Conservation (phyloP, 2,329 filamentous ascomycete genomes). For the Trichoderma pleuroti region DNA sequence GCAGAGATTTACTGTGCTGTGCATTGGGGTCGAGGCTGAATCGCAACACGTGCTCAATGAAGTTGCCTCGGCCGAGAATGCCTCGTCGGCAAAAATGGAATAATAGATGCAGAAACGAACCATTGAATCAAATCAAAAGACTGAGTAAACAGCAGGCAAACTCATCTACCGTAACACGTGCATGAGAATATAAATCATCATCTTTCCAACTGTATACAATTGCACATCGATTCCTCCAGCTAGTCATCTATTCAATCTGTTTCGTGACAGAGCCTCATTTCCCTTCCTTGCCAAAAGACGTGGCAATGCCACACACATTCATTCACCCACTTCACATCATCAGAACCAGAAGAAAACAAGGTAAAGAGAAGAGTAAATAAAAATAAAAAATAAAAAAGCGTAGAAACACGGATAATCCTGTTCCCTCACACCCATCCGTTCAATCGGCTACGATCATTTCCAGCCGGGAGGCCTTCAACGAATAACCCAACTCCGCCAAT, state of each 20-base stretch:
- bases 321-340: not conserved
- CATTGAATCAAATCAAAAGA: not conserved
- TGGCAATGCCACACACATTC: not conserved
- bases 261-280: not conserved
- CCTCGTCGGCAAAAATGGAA: not conserved
- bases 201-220: not conserved
- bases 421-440: conserved; percentile 21
- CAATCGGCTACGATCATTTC: conserved; percentile 25
- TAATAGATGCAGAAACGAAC: not conserved
- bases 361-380: not conserved
- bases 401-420: conserved; percentile 17
- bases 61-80: not conserved
- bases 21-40: not conserved
- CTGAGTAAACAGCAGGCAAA: not conserved
- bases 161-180: not conserved
- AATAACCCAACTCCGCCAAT: conserved; percentile 29
- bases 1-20: not conserved
- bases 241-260: not conserved
- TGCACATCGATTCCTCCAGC: not conserved
- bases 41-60: not conserved
- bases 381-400: not conserved
- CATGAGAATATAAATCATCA: not conserved
- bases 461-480: conserved; percentile 22
- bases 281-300: not conserved
- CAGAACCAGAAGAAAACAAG: not conserved